These are phyloP conservation scores for Eleusine indica DNA, from an alignment of 176 grass and related monocot species.

Conservation along the genomic window DNA sequence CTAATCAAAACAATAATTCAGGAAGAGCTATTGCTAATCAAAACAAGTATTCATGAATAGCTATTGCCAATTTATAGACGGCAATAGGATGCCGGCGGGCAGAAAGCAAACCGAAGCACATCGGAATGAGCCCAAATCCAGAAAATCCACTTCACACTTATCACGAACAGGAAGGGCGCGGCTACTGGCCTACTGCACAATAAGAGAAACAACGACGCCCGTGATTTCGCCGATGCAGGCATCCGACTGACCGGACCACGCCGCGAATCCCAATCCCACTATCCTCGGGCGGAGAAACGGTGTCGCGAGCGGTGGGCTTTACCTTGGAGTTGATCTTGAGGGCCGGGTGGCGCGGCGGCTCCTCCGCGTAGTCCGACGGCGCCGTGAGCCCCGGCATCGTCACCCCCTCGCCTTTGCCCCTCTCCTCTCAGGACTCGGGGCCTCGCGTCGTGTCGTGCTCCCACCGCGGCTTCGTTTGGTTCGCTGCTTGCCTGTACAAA, in stretches of 20 bases:
- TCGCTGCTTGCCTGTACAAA: background rate
- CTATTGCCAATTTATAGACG: background rate
- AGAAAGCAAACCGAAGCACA: background rate
- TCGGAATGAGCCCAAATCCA: background rate
- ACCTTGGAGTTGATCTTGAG: constrained; percentile 95
- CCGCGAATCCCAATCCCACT: constrained; percentile 7
- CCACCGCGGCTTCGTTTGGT: background rate
- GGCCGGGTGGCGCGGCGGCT: constrained; percentile 76
- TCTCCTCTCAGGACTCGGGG: background rate
- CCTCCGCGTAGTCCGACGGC: constrained; percentile 71
- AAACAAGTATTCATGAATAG: background rate
- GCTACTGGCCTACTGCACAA: background rate
- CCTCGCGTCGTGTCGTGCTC: background rate
- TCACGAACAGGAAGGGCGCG: background rate
- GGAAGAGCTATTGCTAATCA: background rate
- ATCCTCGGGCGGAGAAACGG: background rate
- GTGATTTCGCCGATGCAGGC: background rate
- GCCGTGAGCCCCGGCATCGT: constrained; percentile 70
- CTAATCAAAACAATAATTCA: background rate
- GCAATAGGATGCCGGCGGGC: background rate
- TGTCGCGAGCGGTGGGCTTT: background rate
- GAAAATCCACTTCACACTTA: background rate
- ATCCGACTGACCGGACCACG: background rate
- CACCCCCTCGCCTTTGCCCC: background rate
- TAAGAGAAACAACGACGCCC: background rate